Evolutionary conservation across 345 rosid genomes (phyloP), one percentile per base, ranked within the genome.

Genomic region (Mercurialis annua): DNA sequence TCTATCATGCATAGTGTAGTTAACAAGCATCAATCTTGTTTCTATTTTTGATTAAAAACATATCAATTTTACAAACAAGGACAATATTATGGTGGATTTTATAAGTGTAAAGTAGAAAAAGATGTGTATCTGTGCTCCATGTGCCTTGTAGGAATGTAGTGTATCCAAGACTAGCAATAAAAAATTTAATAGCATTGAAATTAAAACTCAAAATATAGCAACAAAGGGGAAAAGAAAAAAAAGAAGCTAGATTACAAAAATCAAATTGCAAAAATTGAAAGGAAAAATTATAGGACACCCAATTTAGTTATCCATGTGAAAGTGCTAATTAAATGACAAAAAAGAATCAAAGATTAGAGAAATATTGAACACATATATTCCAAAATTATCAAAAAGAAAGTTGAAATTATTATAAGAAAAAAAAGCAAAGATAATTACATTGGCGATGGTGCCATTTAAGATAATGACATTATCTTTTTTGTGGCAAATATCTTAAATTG

Each of bases 351-450:
- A 73, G 6, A 50, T 38, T 34, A 31, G 43, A 31, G 43, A 67
- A 76, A 62, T 81, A 73, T 75, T 67, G 54, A 59, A 62, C 65
- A 49, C 30, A 56, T 56, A 73, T 82, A 76, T 80, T 78, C 75
- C 75, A 46, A 61, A 51, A 70, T 73, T 74, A 74, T 67, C 68
- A 2, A 69, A 77, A 68, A 62, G 51, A 38, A 59, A 73, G 46
- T 59, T 42, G 71, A 68, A 44, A 34, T 59, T 33, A 24, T 29
- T 57, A 61, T 52, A 21, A 43, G 24, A 14, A 64, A 65, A 59
- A 40, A 65, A 59, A 40, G 71, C 36, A 51, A 63, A 49, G 68
- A 73, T 68, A 64, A 55, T 51, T 56, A 38, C 60, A 65, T 34
- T 65, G 52, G 66, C 47, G 68, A 67, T 63, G 29, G 60, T 58